These are phyloP conservation scores for Pittosporum tobira DNA, from an alignment of 129 eudicot genomes.

Conservation along the genomic window DNA sequence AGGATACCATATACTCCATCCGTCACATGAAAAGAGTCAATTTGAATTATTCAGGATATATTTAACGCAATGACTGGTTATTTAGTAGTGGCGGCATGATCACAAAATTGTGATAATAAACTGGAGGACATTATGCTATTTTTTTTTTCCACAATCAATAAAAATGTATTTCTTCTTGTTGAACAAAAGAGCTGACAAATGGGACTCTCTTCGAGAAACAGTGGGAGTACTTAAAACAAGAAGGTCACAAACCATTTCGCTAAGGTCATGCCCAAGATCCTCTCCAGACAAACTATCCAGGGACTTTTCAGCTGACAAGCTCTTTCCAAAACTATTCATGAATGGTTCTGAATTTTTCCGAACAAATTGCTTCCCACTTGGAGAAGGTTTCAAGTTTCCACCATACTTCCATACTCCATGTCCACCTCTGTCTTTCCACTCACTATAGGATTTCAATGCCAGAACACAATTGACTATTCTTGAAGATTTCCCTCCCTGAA, in stretches of 20 bases:
- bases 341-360: slow-evolving; percentile 45
- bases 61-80: too few species aligned
- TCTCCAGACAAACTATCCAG: slow-evolving; percentile 22
- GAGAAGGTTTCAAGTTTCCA: slow-evolving; percentile 37
- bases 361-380: slow-evolving; percentile 32
- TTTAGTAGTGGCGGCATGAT: too few species aligned
- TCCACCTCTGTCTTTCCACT: slow-evolving; percentile 69
- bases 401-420: slow-evolving; percentile 40
- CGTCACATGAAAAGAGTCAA: too few species aligned
- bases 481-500: slow-evolving; percentile 65
- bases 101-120: too few species aligned
- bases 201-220: too few species aligned
- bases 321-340: slow-evolving; percentile 36
- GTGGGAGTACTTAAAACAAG: not conserved
- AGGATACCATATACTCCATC: too few species aligned
- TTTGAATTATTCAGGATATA: too few species aligned
- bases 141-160: too few species aligned
- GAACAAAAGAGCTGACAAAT: too few species aligned
- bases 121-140: too few species aligned
- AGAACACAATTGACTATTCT: slow-evolving; percentile 67
- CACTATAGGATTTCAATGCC: slow-evolving; percentile 58
- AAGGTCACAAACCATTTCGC: slow-evolving; percentile 48
- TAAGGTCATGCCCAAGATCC: slow-evolving; percentile 26
- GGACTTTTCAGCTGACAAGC: slow-evolving; percentile 25
- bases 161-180: too few species aligned